phyloP scores from a whole-genome alignment of 2,329 filamentous ascomycete species.

The Trichoderma simmonsii region DNA sequence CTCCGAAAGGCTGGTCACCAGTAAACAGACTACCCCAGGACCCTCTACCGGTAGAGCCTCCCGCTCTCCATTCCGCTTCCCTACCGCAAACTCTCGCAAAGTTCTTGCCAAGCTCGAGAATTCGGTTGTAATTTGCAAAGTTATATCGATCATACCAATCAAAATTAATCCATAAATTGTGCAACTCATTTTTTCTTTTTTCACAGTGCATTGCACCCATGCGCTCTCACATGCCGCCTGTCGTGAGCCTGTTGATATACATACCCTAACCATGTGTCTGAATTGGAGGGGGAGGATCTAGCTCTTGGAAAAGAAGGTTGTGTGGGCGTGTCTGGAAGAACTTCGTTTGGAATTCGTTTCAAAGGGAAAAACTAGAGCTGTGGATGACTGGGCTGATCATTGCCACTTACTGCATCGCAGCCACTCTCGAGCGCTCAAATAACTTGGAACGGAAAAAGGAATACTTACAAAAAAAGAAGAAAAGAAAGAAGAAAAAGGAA shows the following conservation, averaged over 20 bases:
- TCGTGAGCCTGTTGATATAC: slow-evolving; percentile 29
- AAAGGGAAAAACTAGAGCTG: neutral
- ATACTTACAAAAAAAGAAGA: neutral
- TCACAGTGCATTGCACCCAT: slow-evolving; percentile 19
- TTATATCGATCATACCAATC: slow-evolving; percentile 54
- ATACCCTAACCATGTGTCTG: slow-evolving; percentile 6
- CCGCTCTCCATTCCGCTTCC: slow-evolving; percentile 34
- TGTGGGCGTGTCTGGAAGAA: slow-evolving; percentile 21
- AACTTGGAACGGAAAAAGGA: neutral
- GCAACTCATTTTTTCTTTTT: slow-evolving; percentile 26
- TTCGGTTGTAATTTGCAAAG: slow-evolving; percentile 58
- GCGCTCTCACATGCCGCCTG: slow-evolving; percentile 25
- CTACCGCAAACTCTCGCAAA: slow-evolving; percentile 41
- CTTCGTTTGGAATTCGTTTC: slow-evolving; percentile 25
- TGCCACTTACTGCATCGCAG: neutral
- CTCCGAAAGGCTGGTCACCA: slow-evolving; percentile 71
- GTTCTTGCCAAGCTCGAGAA: slow-evolving; percentile 44
- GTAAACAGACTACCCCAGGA: slow-evolving; percentile 45
- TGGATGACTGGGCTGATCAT: slow-evolving; percentile 5
- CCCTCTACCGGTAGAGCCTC: slow-evolving; percentile 31
- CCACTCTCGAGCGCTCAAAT: slow-evolving; percentile 1
- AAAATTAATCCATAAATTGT: slow-evolving; percentile 46
- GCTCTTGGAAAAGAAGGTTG: slow-evolving; percentile 3
- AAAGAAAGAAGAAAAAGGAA: neutral
- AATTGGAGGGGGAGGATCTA: neutral